phyloP scores from a whole-genome alignment of 371 early-diverging fungal genomes.

The Apophysomyces variabilis region DNA sequence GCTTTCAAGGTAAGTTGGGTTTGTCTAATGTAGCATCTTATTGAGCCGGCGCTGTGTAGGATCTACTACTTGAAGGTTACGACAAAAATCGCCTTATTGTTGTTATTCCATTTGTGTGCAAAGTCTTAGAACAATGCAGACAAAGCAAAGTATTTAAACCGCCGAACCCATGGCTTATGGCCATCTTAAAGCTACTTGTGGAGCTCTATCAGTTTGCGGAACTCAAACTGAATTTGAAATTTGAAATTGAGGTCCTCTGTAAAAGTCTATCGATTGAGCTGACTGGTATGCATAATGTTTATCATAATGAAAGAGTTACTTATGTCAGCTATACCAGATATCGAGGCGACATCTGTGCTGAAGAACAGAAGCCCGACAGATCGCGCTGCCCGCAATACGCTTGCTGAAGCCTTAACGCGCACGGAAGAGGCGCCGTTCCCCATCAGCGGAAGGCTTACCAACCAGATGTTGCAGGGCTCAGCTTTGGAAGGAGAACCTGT shows the following conservation, averaged over 20 bases:
- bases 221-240: slow-evolving; percentile 92
- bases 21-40: background rate
- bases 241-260: slow-evolving; percentile 97
- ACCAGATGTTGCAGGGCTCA: background rate
- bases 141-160: slow-evolving; percentile 89
- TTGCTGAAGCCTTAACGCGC: slow-evolving; percentile 19
- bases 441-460: slow-evolving; percentile 10
- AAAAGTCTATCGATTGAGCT: slow-evolving; percentile 87
- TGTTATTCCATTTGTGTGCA: slow-evolving; percentile 98
- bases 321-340: slow-evolving; percentile 47
- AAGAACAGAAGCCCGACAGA: slow-evolving; percentile 67
- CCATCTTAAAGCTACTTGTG: slow-evolving; percentile 85
- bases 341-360: slow-evolving; percentile 78
- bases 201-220: slow-evolving; percentile 94
- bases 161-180: slow-evolving; percentile 98
- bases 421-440: slow-evolving; percentile 13
- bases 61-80: slow-evolving; percentile 90
- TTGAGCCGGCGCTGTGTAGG: slow-evolving; percentile 45
- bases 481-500: slow-evolving; percentile 3
- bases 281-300: slow-evolving; percentile 35
- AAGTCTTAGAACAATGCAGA: slow-evolving; percentile 89
- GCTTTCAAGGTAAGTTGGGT: slow-evolving; percentile 78
- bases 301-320: slow-evolving; percentile 20
- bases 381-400: slow-evolving; percentile 32
- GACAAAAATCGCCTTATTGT: slow-evolving; percentile 87